Evolutionary conservation across 2,329 filamentous ascomycete species (phyloP), one percentile per base, ranked within the genome.

Genomic region (Aureobasidium subglaciale): DNA sequence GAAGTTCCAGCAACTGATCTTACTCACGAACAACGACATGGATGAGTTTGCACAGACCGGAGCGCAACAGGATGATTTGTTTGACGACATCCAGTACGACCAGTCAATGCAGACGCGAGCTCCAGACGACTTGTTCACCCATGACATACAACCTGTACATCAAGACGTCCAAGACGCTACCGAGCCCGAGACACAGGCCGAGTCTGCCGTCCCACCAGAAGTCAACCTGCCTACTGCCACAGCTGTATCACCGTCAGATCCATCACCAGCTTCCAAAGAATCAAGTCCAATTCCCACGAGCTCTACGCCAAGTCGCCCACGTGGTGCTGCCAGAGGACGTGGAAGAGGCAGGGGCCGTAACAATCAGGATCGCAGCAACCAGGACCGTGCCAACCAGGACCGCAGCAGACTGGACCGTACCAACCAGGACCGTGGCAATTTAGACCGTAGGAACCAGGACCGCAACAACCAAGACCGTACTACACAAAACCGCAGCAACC

Each of bases 91-190:
- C n/a, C 43, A 52, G 32, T 59, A 61, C 32, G 74, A 76, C 55
- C 71, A 75, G 24, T 75, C 75, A 45, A 75, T 75, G 62, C 75
- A 77, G 56, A 75, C 76, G 1, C 73, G 75, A n/a, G 70, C 72
- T 35, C 73, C 74, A 38, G 75, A 78, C 58, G 75, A 78, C 59
- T 67, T 78, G 4, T 77, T 78, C 64, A 75, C 74, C 62, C 75
- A 78, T 55, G 75, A 72, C 60, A 63, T 64, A 30, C 56, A 63
- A 50, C 45, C 57, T 15, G 38, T 56, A 20, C 18, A 48, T 13
- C 30, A 50, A 6, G 25, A 35, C 13, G 4, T 18, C 18, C 20
- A 43, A 27, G 27, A 24, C 5, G 15, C 16, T 9, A 7, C 18
- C 29, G 56, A 59, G 35, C 56, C 56, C 48, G 64, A 57, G 53